Percentiles rank a stretch among this genome's conserved stretches.
phyloP scores from a whole-genome alignment of 2,329 filamentous ascomycete genomes.

The Fusarium multiceps region DNA sequence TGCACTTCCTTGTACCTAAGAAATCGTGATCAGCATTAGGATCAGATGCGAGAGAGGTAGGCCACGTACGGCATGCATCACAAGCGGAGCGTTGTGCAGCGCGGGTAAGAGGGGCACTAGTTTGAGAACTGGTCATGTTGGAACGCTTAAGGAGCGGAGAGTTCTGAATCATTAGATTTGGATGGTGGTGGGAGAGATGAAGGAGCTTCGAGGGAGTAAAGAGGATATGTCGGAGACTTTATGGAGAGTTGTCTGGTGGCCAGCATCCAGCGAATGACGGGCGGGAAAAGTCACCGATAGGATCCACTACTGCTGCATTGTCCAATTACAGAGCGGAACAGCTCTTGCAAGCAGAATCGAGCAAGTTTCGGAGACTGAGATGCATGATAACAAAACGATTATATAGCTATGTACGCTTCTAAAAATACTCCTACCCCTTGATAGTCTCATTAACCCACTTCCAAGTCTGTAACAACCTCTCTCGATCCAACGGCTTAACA shows the following conservation, averaged over 20 bases:
- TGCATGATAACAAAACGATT: too few relatives aligned
- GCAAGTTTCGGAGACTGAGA: background rate
- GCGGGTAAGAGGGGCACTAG: background rate
- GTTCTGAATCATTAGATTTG: background rate
- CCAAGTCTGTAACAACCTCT: slow-evolving; percentile 37
- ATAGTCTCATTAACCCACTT: slow-evolving; percentile 33
- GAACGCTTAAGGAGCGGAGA: background rate
- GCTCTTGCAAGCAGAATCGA: too few relatives aligned
- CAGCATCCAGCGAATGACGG: background rate
- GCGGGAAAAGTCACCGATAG: background rate
- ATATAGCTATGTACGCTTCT: fast-evolving
- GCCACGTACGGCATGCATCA: slow-evolving; percentile 1
- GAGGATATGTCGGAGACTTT: background rate
- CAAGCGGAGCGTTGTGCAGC: background rate
- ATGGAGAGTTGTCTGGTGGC: background rate
- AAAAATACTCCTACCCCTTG: background rate
- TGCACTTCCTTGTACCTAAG: background rate
- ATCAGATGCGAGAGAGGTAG: fast-evolving
- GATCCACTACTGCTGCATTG: too few relatives aligned
- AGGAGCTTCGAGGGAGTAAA: background rate
- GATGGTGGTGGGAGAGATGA: too few relatives aligned
- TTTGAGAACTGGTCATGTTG: fast-evolving
- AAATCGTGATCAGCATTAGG: background rate
- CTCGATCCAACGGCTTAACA: slow-evolving; percentile 24
- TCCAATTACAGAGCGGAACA: too few relatives aligned